Percentiles rank a stretch among this genome's conserved stretches.
Evolutionary conservation across 306 rosid genomes (phyloP).

Genomic region (Fragaria nilgerrensis): DNA sequence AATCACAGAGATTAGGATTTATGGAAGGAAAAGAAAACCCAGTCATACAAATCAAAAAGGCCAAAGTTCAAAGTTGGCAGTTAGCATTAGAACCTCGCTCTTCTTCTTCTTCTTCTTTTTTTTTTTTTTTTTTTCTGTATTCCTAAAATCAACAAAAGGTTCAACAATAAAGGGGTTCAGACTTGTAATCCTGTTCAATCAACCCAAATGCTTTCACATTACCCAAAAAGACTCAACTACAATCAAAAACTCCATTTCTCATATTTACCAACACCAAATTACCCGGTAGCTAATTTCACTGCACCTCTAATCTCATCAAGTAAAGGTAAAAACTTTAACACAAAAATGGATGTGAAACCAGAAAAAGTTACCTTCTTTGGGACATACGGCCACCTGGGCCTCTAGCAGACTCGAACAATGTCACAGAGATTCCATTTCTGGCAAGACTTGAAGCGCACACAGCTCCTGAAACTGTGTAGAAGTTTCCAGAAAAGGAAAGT

Average conservation of each 20-base stretch:
- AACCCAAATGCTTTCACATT: background rate
- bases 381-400: conserved; percentile 99
- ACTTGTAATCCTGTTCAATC: background rate
- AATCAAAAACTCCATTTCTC: conserved; percentile 9
- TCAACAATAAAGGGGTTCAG: background rate
- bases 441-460: conserved; percentile 86
- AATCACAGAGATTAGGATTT: background rate
- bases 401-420: conserved; percentile 84
- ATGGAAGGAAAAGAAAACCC: background rate
- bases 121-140: background rate
- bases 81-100: background rate
- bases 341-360: background rate
- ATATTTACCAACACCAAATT: too few species aligned
- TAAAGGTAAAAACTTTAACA: background rate
- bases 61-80: background rate
- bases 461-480: conserved; percentile 71
- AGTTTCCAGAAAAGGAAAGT: background rate
- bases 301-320: background rate
- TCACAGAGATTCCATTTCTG: conserved; percentile 65
- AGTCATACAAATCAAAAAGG: background rate
- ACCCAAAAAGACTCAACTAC: background rate
- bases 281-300: background rate
- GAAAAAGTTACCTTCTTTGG: conserved; percentile 54
- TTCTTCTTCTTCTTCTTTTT: too few species aligned
- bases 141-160: background rate